phyloP scores from a whole-genome alignment of 2,329 filamentous ascomycete species.

The Colletotrichum trifolii region DNA sequence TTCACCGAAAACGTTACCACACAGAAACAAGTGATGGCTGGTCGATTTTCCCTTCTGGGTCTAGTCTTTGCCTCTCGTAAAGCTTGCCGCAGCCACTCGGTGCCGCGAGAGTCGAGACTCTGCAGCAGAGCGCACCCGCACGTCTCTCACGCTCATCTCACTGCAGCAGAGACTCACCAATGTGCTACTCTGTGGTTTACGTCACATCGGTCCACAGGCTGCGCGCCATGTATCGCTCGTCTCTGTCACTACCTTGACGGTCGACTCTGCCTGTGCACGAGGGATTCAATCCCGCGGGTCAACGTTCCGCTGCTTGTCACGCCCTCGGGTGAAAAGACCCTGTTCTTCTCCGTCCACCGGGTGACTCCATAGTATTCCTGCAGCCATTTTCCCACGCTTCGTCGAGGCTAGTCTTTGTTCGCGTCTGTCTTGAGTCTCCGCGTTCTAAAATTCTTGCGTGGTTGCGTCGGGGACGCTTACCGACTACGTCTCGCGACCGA shows the following conservation, averaged over 20 bases:
- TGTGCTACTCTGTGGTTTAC: too few relatives aligned
- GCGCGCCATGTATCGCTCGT: too few relatives aligned
- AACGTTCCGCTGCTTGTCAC: conserved; percentile 6
- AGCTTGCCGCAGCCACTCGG: conserved; percentile 16
- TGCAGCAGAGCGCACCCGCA: neutral
- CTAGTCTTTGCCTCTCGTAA: conserved; percentile 18
- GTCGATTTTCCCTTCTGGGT: conserved; percentile 3
- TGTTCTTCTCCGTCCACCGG: neutral
- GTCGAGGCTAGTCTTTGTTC: conserved; percentile 6
- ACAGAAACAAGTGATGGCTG: conserved; percentile 35
- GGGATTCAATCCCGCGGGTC: neutral
- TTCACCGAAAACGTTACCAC: conserved; percentile 35
- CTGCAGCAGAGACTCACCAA: too few relatives aligned
- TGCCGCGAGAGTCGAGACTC: conserved; percentile 12
- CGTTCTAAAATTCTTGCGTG: conserved; percentile 25
- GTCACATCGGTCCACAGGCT: too few relatives aligned
- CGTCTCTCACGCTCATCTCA: too few relatives aligned
- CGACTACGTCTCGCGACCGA: conserved; percentile 12
- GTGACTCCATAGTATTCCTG: conserved; percentile 29
- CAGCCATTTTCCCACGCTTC: neutral
- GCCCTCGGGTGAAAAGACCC: neutral
- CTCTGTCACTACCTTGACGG: too few relatives aligned
- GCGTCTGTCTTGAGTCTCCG: neutral
- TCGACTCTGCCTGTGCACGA: too few relatives aligned
- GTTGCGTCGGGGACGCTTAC: conserved; percentile 30